phyloP scores from a whole-genome alignment of 2,329 filamentous ascomycete genomes.

The Aspergillus novoparasiticus region DNA sequence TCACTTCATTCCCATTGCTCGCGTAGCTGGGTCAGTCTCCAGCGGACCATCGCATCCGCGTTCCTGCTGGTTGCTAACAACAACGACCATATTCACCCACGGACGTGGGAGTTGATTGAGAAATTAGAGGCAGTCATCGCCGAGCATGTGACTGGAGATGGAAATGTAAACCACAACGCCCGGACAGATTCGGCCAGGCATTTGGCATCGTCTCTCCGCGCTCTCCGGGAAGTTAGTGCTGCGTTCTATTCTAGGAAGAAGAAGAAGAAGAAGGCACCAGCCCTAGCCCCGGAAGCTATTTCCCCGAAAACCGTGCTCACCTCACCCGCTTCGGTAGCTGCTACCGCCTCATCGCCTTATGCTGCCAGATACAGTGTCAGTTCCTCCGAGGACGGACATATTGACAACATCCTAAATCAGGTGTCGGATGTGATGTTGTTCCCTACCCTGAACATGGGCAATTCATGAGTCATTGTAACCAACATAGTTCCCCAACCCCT shows the following conservation, averaged over 20 bases:
- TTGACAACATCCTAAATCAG: conserved; percentile 35
- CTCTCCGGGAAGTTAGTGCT: conserved; percentile 34
- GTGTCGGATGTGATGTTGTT: conserved; percentile 42
- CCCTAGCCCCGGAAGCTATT: conserved; percentile 12
- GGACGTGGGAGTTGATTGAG: conserved; percentile 32
- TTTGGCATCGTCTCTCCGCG: conserved; percentile 35
- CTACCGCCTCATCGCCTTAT: conserved; percentile 11
- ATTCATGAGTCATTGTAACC: conserved; percentile 10
- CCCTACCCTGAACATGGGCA: conserved; percentile 31
- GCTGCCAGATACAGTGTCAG: conserved; percentile 10
- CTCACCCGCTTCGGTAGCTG: conserved; percentile 13
- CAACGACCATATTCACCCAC: conserved; percentile 25
- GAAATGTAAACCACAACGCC: conserved; percentile 23
- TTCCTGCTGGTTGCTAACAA: conserved; percentile 41
- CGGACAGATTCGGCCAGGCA: conserved; percentile 39
- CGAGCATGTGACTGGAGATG: conserved; percentile 36
- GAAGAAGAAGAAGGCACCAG: conserved; percentile 6
- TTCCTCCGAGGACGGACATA: conserved; percentile 26
- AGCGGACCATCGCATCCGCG: conserved; percentile 44
- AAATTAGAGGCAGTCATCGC: conserved; percentile 32
- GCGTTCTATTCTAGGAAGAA: conserved; percentile 25
- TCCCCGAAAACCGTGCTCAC: conserved; percentile 15
- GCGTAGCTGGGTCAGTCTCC: conserved; percentile 46
- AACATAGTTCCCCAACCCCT: background rate
- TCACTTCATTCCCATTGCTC: conserved; percentile 39